phyloP scores from a whole-genome alignment of 1,284 basidiomycete species.

The Puccinia hordei region DNA sequence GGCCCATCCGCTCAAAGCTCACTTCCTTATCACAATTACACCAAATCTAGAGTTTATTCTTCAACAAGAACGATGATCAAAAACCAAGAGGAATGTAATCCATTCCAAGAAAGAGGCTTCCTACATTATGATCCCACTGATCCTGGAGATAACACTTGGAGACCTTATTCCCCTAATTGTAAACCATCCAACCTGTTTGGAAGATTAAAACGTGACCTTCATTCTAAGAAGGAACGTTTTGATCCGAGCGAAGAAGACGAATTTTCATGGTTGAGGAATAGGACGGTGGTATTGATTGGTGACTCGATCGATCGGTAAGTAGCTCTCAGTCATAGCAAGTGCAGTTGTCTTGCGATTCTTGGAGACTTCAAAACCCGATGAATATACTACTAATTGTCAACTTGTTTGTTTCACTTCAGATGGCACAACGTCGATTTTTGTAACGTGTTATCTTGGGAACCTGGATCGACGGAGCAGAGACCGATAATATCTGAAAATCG shows the following conservation, averaged over 20 bases:
- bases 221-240: neutral
- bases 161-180: slow-evolving; percentile 8
- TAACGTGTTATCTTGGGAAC: slow-evolving; percentile 28
- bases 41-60: slow-evolving; percentile 10
- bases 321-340: too few species aligned
- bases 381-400: too few species aligned
- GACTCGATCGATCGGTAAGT: slow-evolving; percentile 45
- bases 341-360: neutral
- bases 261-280: slow-evolving; percentile 32
- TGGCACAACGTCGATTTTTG: slow-evolving; percentile 46
- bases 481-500: slow-evolving; percentile 7
- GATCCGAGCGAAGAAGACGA: neutral
- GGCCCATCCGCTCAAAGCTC: neutral
- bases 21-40: neutral
- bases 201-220: slow-evolving; percentile 13
- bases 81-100: slow-evolving; percentile 11
- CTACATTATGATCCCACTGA: slow-evolving; percentile 19
- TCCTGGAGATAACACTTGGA: slow-evolving; percentile 34
- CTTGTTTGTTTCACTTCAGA: neutral
- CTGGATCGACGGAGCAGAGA: slow-evolving; percentile 17
- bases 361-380: neutral
- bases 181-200: slow-evolving; percentile 20
- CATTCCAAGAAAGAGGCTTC: slow-evolving; percentile 35
- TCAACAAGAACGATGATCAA: neutral
- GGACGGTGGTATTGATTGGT: slow-evolving; percentile 41